Base-by-base conservation (phyloP, 2,329 filamentous ascomycete genomes). In the Phialophora verrucosa region DNA sequence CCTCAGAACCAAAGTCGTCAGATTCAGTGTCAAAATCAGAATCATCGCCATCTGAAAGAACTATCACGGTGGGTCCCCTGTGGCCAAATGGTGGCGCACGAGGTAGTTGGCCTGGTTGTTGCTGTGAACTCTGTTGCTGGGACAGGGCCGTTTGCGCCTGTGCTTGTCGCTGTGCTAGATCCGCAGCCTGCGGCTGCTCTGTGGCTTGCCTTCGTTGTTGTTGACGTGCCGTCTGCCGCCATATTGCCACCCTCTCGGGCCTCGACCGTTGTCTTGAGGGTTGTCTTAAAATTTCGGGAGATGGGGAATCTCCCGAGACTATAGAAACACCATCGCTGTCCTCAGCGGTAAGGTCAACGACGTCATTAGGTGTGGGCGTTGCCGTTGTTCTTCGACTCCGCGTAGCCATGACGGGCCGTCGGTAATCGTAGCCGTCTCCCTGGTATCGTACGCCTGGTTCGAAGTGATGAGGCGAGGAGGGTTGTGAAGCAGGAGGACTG, bases 391-490 rank as follows among this genome's bases (percentile, higher is more conserved):
- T 38, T n/a, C 17, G 29, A 27, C 29, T 61, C 32, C 47, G 77
- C 58, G 81, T 78, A 3, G 76, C 79, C 76, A 80, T 78, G 17
- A 79, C 75, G 1, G 86, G 86, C 66, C 84, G 78, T 65, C 85
- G 78, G 68, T 80, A 84, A 69, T 88, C 86, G 53, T 81, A 77
- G 3, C 85, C 85, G 76, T 87, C 83, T n/a, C 85, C 82, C 14
- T 78, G 74, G 69, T 76, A 83, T 77, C 66, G 59, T 55, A 23
- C n/a, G 10, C 54, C 51, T 58, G 57, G 57, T 53, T 77, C 56
- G 79, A 78, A 10, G 12, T 60, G 20, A 35, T 51, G 56, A 32
- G 57, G 57, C 14, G 35, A 42, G 27, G 68, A 64, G 32, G 62
- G 57, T 53, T 31, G 31, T 25, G 50, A 66, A 59, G 66, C 23